These are phyloP conservation scores for Chlorella sp. DNA, from an alignment of 139 green algal genomes.

Conservation along the genomic window DNA sequence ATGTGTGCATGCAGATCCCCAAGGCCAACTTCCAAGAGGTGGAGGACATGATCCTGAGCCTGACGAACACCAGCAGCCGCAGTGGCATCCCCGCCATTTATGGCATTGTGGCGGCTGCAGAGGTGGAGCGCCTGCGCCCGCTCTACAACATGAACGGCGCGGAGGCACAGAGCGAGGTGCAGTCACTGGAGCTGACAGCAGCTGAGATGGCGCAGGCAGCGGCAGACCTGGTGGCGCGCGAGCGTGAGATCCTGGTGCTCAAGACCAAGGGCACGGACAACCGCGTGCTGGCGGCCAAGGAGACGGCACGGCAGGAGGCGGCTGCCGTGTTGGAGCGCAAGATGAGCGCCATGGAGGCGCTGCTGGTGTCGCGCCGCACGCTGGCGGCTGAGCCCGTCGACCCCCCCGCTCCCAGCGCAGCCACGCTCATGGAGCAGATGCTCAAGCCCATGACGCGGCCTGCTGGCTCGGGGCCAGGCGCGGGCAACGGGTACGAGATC, in stretches of 20 bases:
- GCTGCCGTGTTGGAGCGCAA: conserved; percentile 77
- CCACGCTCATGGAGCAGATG: conserved; percentile 39
- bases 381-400: conserved; percentile 34
- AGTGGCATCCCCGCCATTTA: conserved; percentile 77
- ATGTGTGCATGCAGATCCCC: conserved; percentile 19
- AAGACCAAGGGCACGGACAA: conserved; percentile 14
- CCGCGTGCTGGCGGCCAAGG: conserved; percentile 20
- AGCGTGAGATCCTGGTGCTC: conserved; percentile 66
- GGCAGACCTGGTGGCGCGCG: conserved; percentile 60
- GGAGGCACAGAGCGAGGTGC: conserved; percentile 33
- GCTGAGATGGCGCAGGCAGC: conserved; percentile 81
- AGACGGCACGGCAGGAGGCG: conserved; percentile 59
- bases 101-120: conserved; percentile 55
- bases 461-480: conserved; percentile 50
- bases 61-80: conserved; percentile 40
- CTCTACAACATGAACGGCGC: conserved; percentile 28
- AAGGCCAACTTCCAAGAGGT: conserved; percentile 29
- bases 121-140: conserved; percentile 49
- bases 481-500: conserved; percentile 86
- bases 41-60: conserved; percentile 35
- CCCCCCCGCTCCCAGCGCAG: conserved; percentile 1
- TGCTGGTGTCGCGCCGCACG: conserved; percentile 63
- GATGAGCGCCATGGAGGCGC: conserved; percentile 76
- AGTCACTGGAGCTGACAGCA: conserved; percentile 72
- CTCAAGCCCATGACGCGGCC: conserved; percentile 23